Base-by-base conservation (phyloP, 2,329 filamentous ascomycete species). In the Orbilia javanica region DNA sequence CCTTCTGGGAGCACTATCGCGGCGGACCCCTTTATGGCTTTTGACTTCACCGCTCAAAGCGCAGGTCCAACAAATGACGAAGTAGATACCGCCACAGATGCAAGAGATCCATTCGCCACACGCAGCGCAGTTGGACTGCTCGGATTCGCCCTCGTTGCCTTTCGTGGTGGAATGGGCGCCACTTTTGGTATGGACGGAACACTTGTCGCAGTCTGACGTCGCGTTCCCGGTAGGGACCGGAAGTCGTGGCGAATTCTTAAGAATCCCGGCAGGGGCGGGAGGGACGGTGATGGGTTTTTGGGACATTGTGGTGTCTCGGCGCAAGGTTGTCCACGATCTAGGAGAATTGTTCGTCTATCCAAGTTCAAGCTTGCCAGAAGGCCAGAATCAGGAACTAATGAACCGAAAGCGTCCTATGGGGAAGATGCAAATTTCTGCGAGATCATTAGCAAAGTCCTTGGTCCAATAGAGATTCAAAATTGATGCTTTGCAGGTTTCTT, bases 51-150 rank as follows among this genome's bases (percentile, higher is more conserved):
- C 74, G 31, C 74, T 78, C 34, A 78, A 50, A 11, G 74, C 67
- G 36, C 74, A 78, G 25, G 67, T 78, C 74, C 74, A 78, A 53
- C 74, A 78, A n/a, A 78, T 50, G 13, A 78, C 53, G 72, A 78
- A 78, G 62, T 72, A 72, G 36, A 72, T 22, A 2, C 67, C 27
- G 11, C 74, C 74, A 22, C 74, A 78, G n/a, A 78, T 68, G 25
- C 74, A 78, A 1, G 57, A 70, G 13, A 78, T 6, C 67, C 74
- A 78, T 60, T 78, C 74, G 13, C 74, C 67, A 18, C 74, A 78
- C 18, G 74, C 73, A 22, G 66, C 73, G 7, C 71, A 7, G 20
- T 77, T 78, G 10, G 74, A 72, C 15, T 72, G 67, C 34, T 78
- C 53, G 18, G 67, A 63, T 64, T 72, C 67, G 13, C 67, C 74